Evolutionary conservation across 768 basidiomycete genomes (phyloP), one percentile per base, ranked within the genome.

Genomic region (Floccularia luteovirens): DNA sequence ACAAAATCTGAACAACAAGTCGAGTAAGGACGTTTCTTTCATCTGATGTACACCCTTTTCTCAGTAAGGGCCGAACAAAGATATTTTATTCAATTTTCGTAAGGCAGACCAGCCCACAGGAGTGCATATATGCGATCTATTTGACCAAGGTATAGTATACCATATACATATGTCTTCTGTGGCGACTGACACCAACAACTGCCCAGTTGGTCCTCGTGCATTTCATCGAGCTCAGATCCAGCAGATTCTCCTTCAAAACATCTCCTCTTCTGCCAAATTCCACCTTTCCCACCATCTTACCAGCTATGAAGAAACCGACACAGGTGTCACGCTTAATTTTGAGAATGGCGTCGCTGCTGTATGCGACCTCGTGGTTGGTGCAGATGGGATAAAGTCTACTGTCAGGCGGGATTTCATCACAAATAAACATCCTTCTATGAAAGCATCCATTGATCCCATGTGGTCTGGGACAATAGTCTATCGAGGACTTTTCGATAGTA

Each of bases 401-500:
- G 23, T 38, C 17, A 8, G 36, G 12, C 11, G 22, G 17, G 12
- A 8, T 12, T 38, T 38, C 23, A 22, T 30, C 4, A 30, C 12
- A 3, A 35, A 2, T 14, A 41, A 40, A 13, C n/a, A 13, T 13
- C 16, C 36, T 2, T 12, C 3, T 23, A 12, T 22, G 3, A 13
- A 38, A 38, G 19, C 13, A 13, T 38, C 36, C n/a, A 38, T 38
- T 21, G 16, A 43, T 10, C 36, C 36, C 17, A 24, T 38, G 13
- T 38, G 36, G 36, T 13, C n/a, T 22, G 36, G 36, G 24, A 3
- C 8, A 13, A 17, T 38, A 12, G 23, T 17, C n/a, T 38, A 38
- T 24, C 36, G 36, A 8, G 23, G 19, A 8, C 16, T 38, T 20
- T n/a, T 38, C 23, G 8, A 8, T 13, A 17, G 11, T 13, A 13